Percentiles rank a stretch among this genome's conserved stretches.
These are phyloP conservation scores for Kazachstania sp. DNA, from an alignment of 1,139 yeast species.

Conservation along the genomic window DNA sequence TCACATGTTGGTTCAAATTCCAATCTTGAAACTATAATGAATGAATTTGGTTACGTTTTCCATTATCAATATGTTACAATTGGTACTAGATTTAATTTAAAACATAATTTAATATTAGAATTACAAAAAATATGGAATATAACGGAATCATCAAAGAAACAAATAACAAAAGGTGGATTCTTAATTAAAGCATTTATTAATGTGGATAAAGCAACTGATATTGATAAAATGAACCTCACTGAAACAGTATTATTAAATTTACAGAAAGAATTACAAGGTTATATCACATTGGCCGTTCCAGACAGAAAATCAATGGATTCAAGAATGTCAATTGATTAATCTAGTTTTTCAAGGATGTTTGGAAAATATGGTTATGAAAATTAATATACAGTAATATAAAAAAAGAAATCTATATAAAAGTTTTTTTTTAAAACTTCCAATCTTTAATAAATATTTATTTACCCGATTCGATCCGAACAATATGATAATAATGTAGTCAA, in stretches of 20 bases:
- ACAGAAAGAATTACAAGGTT: constrained; percentile 57
- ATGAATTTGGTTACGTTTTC: constrained; percentile 62
- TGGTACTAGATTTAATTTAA: constrained; percentile 47
- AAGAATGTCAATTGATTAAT: constrained; percentile 33
- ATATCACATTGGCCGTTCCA: constrained; percentile 62
- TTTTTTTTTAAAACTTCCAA: no score
- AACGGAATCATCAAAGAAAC: constrained; percentile 14
- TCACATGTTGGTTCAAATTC: constrained; percentile 29
- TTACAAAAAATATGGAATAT: constrained; percentile 31
- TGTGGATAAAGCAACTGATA: constrained; percentile 64
- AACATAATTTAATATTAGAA: constrained; percentile 53
- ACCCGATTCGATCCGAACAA: neutral
- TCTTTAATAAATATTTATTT: no score
- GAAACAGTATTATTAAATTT: constrained; percentile 52
- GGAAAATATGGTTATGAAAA: no score
- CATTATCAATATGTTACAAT: constrained; percentile 43
- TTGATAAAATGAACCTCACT: constrained; percentile 61
- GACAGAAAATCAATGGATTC: constrained; percentile 78
- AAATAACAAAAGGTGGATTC: constrained; percentile 30
- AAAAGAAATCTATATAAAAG: no score
- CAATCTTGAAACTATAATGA: constrained; percentile 38
- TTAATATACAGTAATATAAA: no score
- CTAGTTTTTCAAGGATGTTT: neutral
- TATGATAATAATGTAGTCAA: neutral
- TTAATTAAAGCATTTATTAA: constrained; percentile 60